Conservation (phyloP, 352 stramenopile species). For the Phytopythium cucurbitacearum region DNA sequence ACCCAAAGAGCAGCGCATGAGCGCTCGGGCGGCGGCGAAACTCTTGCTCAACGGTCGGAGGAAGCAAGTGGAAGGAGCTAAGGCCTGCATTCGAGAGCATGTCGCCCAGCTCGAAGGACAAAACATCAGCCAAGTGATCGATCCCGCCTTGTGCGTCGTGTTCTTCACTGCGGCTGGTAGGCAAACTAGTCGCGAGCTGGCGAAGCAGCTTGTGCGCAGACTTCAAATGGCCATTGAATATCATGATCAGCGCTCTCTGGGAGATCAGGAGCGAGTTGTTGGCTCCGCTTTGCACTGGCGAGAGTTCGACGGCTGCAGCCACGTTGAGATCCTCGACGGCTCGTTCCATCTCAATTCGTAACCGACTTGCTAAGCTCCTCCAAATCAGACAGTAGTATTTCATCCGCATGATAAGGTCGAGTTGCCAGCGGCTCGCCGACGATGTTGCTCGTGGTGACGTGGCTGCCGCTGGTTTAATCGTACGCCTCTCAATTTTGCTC, state of each 20-base stretch:
- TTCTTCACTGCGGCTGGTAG: not conserved
- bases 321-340: slow-evolving; percentile 52
- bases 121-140: not conserved
- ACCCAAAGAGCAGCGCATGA: not conserved
- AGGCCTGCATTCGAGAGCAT: slow-evolving; percentile 45
- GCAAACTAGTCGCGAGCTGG: slow-evolving; percentile 15
- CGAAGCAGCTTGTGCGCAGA: slow-evolving; percentile 42
- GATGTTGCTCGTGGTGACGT: slow-evolving; percentile 8
- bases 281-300: slow-evolving; percentile 5
- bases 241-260: slow-evolving; percentile 44
- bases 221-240: slow-evolving; percentile 51
- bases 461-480: not conserved
- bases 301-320: slow-evolving; percentile 25
- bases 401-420: slow-evolving; percentile 26
- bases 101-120: slow-evolving; percentile 22
- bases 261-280: slow-evolving; percentile 33
- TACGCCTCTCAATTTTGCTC: slow-evolving; percentile 16
- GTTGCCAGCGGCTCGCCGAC: slow-evolving; percentile 25
- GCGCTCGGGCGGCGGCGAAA: slow-evolving; percentile 7
- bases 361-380: slow-evolving; percentile 33
- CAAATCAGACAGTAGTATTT: slow-evolving; percentile 56
- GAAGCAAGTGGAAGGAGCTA: slow-evolving; percentile 41
- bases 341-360: slow-evolving; percentile 47
- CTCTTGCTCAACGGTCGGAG: slow-evolving; percentile 22
- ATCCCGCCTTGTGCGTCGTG: not conserved